Evolutionary conservation across 495 filamentous ascomycete genomes (phyloP).

Genomic region (Podospora appendiculata): DNA sequence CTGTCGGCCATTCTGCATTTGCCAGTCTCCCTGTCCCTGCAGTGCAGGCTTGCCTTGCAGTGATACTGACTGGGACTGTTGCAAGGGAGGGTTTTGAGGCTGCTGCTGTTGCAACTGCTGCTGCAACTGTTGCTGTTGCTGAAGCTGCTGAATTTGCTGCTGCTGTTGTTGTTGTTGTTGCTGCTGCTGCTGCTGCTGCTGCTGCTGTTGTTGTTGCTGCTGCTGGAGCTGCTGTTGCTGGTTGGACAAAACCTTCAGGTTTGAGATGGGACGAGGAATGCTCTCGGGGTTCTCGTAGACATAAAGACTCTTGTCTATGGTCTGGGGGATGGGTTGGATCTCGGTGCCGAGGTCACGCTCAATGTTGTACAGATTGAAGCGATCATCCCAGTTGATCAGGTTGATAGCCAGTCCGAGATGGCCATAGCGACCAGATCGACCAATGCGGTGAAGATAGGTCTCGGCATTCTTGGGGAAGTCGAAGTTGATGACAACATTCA

Average conservation of each 20-base stretch:
- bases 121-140: slow-evolving; percentile 21
- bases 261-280: slow-evolving; percentile 70
- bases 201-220: slow-evolving; percentile 13
- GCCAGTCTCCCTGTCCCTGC: slow-evolving; percentile 17
- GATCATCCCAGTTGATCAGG: slow-evolving; percentile 98
- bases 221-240: slow-evolving; percentile 24
- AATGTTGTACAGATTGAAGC: slow-evolving; percentile 98
- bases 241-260: slow-evolving; percentile 24
- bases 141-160: slow-evolving; percentile 14
- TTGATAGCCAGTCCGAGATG: slow-evolving; percentile 98
- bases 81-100: slow-evolving; percentile 13
- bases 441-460: slow-evolving; percentile 97
- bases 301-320: slow-evolving; percentile 96
- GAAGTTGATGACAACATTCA: slow-evolving; percentile 99
- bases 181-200: slow-evolving; percentile 20
- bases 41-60: slow-evolving; percentile 7
- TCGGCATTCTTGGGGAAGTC: slow-evolving; percentile 99
- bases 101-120: slow-evolving; percentile 19
- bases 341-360: slow-evolving; percentile 96
- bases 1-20: slow-evolving; percentile 15
- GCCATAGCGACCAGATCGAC: slow-evolving; percentile 92
- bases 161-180: slow-evolving; percentile 19
- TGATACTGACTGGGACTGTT: slow-evolving; percentile 16
- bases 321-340: slow-evolving; percentile 87
- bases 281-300: slow-evolving; percentile 94